These are phyloP conservation scores for Rugosomyces carneus DNA, from an alignment of 1,284 basidiomycete species.

Conservation along the genomic window DNA sequence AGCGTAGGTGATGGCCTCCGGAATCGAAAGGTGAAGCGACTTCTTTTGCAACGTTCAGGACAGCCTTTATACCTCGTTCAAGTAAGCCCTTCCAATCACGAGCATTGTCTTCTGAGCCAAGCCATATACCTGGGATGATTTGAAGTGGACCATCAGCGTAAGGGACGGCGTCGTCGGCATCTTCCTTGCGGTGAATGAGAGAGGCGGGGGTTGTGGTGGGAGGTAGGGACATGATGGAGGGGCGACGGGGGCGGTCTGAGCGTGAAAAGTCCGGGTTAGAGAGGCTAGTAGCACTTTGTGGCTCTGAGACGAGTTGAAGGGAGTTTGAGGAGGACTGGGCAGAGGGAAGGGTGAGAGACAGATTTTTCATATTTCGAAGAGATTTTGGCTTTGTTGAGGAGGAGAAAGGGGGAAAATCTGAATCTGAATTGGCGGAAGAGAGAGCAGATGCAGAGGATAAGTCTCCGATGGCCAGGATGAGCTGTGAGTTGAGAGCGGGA, in stretches of 20 bases:
- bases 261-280: constrained; percentile 21
- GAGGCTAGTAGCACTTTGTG: constrained; percentile 21
- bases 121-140: constrained; percentile 84
- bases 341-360: constrained; percentile 62
- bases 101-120: constrained; percentile 93
- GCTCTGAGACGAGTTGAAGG: constrained; percentile 33
- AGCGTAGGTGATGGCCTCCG: constrained; percentile 40
- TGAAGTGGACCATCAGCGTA: constrained; percentile 86
- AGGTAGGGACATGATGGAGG: constrained; percentile 63
- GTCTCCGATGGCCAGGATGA: constrained; percentile 44
- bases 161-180: constrained; percentile 50
- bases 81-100: constrained; percentile 68
- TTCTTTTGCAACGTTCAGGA: constrained; percentile 96
- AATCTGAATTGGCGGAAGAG: constrained; percentile 48
- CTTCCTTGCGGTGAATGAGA: constrained; percentile 58
- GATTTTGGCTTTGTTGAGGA: constrained; percentile 33
- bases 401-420: constrained; percentile 40
- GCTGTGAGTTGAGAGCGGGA: constrained; percentile 39
- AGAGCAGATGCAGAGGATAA: constrained; percentile 42
- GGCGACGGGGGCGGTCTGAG: constrained; percentile 40
- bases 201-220: constrained; percentile 35
- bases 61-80: constrained; percentile 71
- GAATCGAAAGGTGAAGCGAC: constrained; percentile 74
- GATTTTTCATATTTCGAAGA: constrained; percentile 67
- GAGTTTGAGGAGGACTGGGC: constrained; percentile 52